Base-by-base conservation (phyloP, 2,329 filamentous ascomycete species). In the Eurotiales sp. region DNA sequence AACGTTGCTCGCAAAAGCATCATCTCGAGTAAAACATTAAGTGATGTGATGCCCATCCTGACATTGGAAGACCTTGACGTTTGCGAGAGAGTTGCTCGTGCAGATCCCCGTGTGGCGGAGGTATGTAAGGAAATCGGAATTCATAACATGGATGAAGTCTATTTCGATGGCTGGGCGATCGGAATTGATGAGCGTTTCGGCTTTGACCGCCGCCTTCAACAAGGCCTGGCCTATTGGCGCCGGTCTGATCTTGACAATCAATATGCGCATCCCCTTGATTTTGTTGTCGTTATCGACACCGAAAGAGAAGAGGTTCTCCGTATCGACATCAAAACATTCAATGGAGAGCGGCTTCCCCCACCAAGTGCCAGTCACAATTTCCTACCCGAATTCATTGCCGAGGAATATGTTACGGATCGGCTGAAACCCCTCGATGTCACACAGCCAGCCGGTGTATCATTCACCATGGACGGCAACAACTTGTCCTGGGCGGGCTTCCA, bases 401-500 rank as follows among this genome's bases (percentile, higher is more conserved):
- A 81, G 11, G 90, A 90, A 0, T 95, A 85, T 72, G 77, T 89
- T 22, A 85, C 75, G 2, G 85, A 92, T 58, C 82, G 15, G 76
- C 69, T 95, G 47, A 96, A 95, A 76, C 88, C 89, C 1, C 86
- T 95, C 67, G 84, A 91, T 67, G 90, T 93, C 63, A 90, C 86
- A 1, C 89, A 95, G 64, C 89, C 89, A 0, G 87, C 95, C 60
- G 90, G 91, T 12, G 90, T 95, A 0, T 93, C 88, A 0, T 96
- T 96, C 76, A 82, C 78, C 21, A 75, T 95, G 59, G 79, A 84
- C 2, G 88, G 88, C 1, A 76, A 89, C 8, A 82, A 82, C 40
- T 78, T 96, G 46, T 82, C 83, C 57, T 96, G 91, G 91, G 90
- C 95, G 68, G 95, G 93, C 64, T 96, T 89, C 87, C 92, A 83